Conservation (phyloP, 352 stramenopile species). For the Globisporangium perplexum region DNA sequence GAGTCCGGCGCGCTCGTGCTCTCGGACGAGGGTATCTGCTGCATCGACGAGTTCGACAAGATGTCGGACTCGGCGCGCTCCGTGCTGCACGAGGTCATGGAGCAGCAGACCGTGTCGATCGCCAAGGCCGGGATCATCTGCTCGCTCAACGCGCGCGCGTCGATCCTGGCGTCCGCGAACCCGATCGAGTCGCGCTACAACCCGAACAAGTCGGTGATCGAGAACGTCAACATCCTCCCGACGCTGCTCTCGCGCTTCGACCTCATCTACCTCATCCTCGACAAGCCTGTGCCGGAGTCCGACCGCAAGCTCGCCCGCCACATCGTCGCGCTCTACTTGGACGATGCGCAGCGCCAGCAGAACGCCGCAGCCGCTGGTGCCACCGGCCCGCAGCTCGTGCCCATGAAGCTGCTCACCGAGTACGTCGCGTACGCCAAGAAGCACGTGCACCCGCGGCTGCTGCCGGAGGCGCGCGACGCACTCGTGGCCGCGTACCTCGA, state of each 20-base stretch:
- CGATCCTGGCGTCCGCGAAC: slow-evolving; percentile 98
- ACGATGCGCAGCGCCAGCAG: slow-evolving; percentile 58
- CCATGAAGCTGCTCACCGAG: slow-evolving; percentile 85
- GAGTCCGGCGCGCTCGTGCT: slow-evolving; percentile 97
- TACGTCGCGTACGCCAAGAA: slow-evolving; percentile 97
- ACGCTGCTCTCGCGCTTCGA: slow-evolving; percentile 98
- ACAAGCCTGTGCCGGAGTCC: slow-evolving; percentile 92
- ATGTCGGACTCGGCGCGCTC: slow-evolving; percentile 97
- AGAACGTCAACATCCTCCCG: slow-evolving; percentile 98
- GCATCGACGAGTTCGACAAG: slow-evolving; percentile 99
- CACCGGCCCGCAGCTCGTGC: slow-evolving; percentile 47
- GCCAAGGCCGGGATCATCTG: slow-evolving; percentile 98
- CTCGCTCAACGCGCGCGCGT: slow-evolving; percentile 97
- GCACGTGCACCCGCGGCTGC: slow-evolving; percentile 90
- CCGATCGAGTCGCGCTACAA: slow-evolving; percentile 99
- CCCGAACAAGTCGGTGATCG: slow-evolving; percentile 95
- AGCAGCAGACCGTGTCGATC: slow-evolving; percentile 98
- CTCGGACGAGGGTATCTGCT: slow-evolving; percentile 97
- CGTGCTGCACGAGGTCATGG: slow-evolving; percentile 99
- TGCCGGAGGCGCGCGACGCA: slow-evolving; percentile 83
- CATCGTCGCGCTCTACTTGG: slow-evolving; percentile 96
- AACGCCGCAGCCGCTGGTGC: slow-evolving; percentile 30
- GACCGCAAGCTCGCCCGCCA: slow-evolving; percentile 96
- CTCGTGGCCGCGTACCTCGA: slow-evolving; percentile 94
- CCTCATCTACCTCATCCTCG: slow-evolving; percentile 99